Base-by-base conservation (phyloP, 192 early-diverging fungal species). In the Linnemannia schmuckeri region DNA sequence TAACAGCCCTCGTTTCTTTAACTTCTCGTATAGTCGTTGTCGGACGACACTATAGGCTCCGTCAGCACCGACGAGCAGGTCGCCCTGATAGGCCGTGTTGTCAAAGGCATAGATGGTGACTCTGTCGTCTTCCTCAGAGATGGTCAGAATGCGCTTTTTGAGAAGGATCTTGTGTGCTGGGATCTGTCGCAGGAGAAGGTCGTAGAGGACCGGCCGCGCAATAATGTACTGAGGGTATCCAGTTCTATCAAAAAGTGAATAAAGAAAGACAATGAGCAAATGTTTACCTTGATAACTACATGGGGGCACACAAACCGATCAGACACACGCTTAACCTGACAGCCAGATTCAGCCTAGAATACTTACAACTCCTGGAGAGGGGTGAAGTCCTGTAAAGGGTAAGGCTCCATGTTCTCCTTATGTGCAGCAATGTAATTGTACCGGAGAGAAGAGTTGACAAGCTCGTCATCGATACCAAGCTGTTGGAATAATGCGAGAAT, bases 41-140 rank as follows among this genome's bases (percentile, higher is more conserved):
- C 86, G 80, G 3, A 88, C 76, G 6, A 37, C 61, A 52, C 80
- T 82, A 24, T 79, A 78, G 0, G 78, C 77, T n/a, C 86, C 86
- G 73, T 89, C 89, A 0, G 80, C 79, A 33, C 85, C 88, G 0
- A 89, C 85, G 15, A 89, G 47, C 15, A 88, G 33, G 35, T 76
- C 76, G 13, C 88, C 88, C 46, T 68, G 47, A 9, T 61, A 20
- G 4, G 24, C 24, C 1, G 78, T 61, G 4, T 68, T 47, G 35
- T 89, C 88, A 6, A 54, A 41, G 70, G 71, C 80, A 15, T 17
- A 49, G 55, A 83, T 77, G 37, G 44, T 54, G 30, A 89, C 76
- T 30, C 72, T 76, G 27, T 79, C 63, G 1, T 87, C 68, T 33
- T 74, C 17, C 72, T 70, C 44, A 20, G 30, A 18, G 57, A 83